Conservation (phyloP, 345 rosid genomes). For the Bruguiera parviflora region DNA sequence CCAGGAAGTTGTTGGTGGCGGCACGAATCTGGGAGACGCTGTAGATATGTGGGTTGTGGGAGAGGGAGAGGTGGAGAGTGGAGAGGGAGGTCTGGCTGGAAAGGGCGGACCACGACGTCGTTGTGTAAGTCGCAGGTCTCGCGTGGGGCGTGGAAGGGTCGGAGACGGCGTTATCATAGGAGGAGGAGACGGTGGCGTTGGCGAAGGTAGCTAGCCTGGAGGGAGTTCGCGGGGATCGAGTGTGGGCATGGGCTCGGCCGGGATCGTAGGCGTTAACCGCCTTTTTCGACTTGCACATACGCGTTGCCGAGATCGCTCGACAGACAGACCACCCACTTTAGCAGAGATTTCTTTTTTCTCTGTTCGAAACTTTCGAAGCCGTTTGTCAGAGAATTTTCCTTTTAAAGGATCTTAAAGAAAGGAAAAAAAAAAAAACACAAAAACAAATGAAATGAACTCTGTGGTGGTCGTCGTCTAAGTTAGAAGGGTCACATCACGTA, state of each 20-base stretch:
- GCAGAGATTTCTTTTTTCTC: too few species aligned
- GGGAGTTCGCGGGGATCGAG: conserved; percentile 11
- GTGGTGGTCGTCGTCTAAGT: too few species aligned
- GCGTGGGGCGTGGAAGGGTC: conserved; percentile 8
- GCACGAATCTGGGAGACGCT: conserved; percentile 69
- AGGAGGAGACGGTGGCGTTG: conserved; percentile 4
- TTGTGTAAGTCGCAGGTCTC: neutral
- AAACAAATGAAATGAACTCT: too few species aligned
- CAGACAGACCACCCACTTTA: too few species aligned
- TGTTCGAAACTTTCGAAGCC: too few species aligned
- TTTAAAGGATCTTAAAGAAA: too few species aligned
- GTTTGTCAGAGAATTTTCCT: too few species aligned
- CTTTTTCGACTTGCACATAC: conserved; percentile 66
- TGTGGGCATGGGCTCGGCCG: conserved; percentile 9
- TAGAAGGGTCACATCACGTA: too few species aligned
- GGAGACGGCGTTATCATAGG: conserved; percentile 6
- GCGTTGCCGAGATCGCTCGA: neutral
- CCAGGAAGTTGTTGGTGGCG: conserved; percentile 88
- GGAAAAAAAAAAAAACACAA: too few species aligned
- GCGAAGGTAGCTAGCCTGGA: neutral
- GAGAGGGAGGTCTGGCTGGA: conserved; percentile 48
- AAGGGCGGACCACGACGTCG: conserved; percentile 15
- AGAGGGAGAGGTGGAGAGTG: conserved; percentile 57
- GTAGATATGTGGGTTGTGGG: conserved; percentile 75
- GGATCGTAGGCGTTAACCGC: conserved; percentile 47